Evolutionary conservation across 192 early-diverging fungal species (phyloP), one percentile per base, ranked within the genome.

Genomic region (Coemansia aciculifera): DNA sequence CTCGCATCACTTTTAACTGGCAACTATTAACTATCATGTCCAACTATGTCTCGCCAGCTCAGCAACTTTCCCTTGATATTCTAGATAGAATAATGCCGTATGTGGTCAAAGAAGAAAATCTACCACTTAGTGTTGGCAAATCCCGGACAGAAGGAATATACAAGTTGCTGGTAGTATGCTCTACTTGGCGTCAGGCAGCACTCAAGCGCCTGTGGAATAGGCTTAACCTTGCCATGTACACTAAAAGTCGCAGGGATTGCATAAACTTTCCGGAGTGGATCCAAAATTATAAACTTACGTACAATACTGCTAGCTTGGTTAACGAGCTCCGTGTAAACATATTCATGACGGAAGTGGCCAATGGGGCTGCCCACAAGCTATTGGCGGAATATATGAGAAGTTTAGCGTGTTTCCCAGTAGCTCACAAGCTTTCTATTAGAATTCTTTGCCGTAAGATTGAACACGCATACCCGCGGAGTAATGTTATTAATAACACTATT

Each of bases 91-190:
- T 52, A 10, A 5, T 52, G 24, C 24, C 21, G 13, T 52, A 52
- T 29, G 11, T 29, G 24, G 24, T 27, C 11, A 52, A 52, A 52
- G 24, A 52, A 52, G 51, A 52, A 23, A 52, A 13, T 3, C 9
- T 29, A 21, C 60, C 23, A 5, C 24, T n/a, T 15, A 24, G 37
- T 40, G 24, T 2, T 6, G 3, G 10, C 13, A 40, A 54, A 40
- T 49, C 10, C 15, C 27, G 6, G 11, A 13, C 36, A 42, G 37
- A 36, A n/a, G 21, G 24, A 46, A 38, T 46, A 31, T 27, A 69
- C 24, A 63, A 51, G 40, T 40, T 59, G 56, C 32, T 36, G 17
- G 56, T 36, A n/a, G 56, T 36, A 17, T 17, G 56, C 56, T 59
- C 31, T 3, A 36, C 3, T 3, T 59, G 56, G 56, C 56, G 56